Percentiles rank a stretch among this genome's conserved stretches.
These are phyloP conservation scores for Suillus placidus DNA, from an alignment of 768 basidiomycete species.

Conservation along the genomic window DNA sequence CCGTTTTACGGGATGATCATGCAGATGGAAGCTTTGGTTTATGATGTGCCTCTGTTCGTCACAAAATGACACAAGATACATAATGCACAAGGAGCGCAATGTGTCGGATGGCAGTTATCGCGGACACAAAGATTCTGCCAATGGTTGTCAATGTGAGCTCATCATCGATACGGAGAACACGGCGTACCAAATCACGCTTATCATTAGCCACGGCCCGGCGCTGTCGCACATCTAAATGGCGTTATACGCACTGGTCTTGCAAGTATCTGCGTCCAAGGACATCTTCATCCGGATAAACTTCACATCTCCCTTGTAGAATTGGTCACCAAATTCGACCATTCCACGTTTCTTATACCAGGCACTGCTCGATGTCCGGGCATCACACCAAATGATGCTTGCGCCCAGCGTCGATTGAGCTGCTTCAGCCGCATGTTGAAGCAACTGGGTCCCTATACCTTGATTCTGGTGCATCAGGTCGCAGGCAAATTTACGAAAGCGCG, in stretches of 20 bases:
- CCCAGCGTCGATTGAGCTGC: conserved; percentile 44
- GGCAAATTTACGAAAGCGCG: conserved; percentile 65
- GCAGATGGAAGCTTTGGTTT: not conserved
- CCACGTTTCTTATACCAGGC: conserved; percentile 59
- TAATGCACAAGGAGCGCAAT: not conserved
- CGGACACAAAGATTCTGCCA: not conserved
- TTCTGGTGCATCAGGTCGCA: conserved; percentile 55
- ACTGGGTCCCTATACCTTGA: conserved; percentile 52
- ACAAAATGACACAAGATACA: not conserved
- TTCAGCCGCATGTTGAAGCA: conserved; percentile 45
- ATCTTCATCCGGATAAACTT: conserved; percentile 60
- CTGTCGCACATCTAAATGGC: conserved; percentile 1
- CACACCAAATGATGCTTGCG: conserved; percentile 56
- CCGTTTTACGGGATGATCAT: not conserved
- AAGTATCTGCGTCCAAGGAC: conserved; percentile 17
- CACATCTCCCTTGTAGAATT: conserved; percentile 55
- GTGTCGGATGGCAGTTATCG: no score
- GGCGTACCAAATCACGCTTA: not conserved
- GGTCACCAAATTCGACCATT: conserved; percentile 49
- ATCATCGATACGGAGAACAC: not conserved
- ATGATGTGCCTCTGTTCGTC: not conserved
- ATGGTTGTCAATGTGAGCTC: not conserved
- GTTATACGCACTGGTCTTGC: conserved; percentile 1
- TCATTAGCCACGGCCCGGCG: conserved; percentile 3
- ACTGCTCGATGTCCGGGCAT: conserved; percentile 48